Evolutionary conservation across 1,284 basidiomycete species (phyloP).

Genomic region (Moesziomyces antarcticus): DNA sequence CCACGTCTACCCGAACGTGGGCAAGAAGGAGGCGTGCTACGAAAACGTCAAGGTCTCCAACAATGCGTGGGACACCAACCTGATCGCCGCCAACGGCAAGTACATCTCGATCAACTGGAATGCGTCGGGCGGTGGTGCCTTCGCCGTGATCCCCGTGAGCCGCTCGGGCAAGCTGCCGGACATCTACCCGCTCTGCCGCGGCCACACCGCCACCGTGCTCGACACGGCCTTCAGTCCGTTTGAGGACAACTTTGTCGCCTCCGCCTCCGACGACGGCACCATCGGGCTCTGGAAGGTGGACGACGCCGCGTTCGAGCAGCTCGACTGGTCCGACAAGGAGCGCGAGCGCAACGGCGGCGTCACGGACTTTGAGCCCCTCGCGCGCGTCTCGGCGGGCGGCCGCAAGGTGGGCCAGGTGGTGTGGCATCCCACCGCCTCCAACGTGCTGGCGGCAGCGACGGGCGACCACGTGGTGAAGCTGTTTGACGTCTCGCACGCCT

Average conservation of each 20-base stretch:
- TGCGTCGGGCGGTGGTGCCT: conserved; percentile 91
- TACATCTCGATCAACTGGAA: conserved; percentile 96
- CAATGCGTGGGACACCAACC: conserved; percentile 90
- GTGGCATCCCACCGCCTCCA: conserved; percentile 90
- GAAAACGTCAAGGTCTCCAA: conserved; percentile 83
- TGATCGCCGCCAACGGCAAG: conserved; percentile 77
- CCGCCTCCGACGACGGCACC: conserved; percentile 92
- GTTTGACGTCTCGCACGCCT: conserved; percentile 76
- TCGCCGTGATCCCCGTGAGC: conserved; percentile 83
- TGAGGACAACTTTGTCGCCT: conserved; percentile 88
- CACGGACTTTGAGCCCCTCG: conserved; percentile 81
- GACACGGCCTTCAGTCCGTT: conserved; percentile 98
- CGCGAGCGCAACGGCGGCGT: conserved; percentile 69
- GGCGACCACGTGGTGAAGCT: conserved; percentile 90
- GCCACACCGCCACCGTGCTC: conserved; percentile 83
- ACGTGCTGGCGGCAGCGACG: conserved; percentile 86
- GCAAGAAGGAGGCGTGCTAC: conserved; percentile 70
- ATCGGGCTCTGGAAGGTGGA: conserved; percentile 88
- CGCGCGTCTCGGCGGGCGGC: conserved; percentile 70
- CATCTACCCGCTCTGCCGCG: conserved; percentile 88
- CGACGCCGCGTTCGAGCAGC: conserved; percentile 73
- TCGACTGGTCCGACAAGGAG: conserved; percentile 62
- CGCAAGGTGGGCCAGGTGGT: conserved; percentile 92
- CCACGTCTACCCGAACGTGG: conserved; percentile 81
- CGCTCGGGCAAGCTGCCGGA: conserved; percentile 80